A percentile compares a stretch with the other conserved stretches of the same genome.
These are phyloP conservation scores for Elsinoe perseae DNA, from an alignment of 2,329 filamentous ascomycete genomes.

Conservation along the genomic window DNA sequence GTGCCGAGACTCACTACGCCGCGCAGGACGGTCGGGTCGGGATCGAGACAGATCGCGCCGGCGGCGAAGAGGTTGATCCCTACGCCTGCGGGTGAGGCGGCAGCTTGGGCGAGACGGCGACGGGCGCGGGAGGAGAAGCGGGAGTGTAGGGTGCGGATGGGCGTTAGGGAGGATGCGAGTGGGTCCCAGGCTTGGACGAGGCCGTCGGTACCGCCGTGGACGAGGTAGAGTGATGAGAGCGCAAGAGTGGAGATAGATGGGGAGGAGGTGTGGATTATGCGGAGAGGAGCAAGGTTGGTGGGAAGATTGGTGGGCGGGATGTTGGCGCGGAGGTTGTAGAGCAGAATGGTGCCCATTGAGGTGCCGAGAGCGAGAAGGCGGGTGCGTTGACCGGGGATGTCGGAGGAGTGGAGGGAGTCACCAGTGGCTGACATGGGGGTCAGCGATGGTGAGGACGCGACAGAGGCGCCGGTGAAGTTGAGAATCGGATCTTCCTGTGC, in stretches of 20 bases:
- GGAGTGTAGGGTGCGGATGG: conserved; percentile 79
- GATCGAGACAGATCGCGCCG: conserved; percentile 76
- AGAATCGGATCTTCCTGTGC: conserved; percentile 70
- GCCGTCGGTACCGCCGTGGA: conserved; percentile 90
- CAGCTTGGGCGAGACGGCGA: conserved; percentile 61
- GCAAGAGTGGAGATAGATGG: conserved; percentile 78
- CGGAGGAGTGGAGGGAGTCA: conserved; percentile 40
- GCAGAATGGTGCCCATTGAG: conserved; percentile 61
- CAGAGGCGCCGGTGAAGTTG: conserved; percentile 48
- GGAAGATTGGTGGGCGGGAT: conserved; percentile 45
- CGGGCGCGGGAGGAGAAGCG: conserved; percentile 75
- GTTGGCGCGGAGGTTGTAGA: conserved; percentile 76
- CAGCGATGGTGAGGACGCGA: conserved; percentile 46
- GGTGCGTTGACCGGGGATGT: conserved; percentile 77
- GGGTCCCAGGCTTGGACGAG: conserved; percentile 96
- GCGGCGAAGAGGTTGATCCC: conserved; percentile 73
- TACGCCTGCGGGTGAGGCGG: conserved; percentile 58
- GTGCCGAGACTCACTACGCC: conserved; percentile 83
- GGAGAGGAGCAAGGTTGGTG: conserved; percentile 61
- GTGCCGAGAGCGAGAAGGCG: conserved; percentile 78
- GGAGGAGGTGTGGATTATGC: conserved; percentile 81
- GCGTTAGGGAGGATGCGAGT: conserved; percentile 68
- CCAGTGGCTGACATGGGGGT: conserved; percentile 44
- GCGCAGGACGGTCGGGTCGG: conserved; percentile 74
- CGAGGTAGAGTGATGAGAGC: conserved; percentile 75